Evolutionary conservation across 495 filamentous ascomycete species (phyloP), one percentile per base, ranked within the genome.

Genomic region (Penicillium paradoxum): DNA sequence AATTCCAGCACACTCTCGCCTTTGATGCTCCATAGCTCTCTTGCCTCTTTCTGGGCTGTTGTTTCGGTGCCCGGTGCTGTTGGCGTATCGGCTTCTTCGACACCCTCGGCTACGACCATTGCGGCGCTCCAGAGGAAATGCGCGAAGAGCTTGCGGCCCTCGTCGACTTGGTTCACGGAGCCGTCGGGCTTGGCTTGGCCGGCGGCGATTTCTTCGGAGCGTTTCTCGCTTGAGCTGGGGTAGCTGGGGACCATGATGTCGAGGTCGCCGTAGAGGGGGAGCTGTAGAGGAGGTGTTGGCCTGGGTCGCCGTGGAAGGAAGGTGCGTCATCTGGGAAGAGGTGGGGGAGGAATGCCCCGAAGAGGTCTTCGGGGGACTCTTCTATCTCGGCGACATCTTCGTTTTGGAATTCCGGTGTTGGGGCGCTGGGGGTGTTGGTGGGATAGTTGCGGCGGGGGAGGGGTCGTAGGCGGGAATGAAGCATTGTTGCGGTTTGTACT

Each of bases 121-220:
- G 78, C 83, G n/a, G 88, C 76, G 64, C 92, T 95, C 91, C 91
- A 96, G 6, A 96, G 69, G 65, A 88, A 87, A 66, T 95, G 91
- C 30, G 84, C 84, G 65, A 91, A 95, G 33, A 93, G 77, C 36
- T 68, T 73, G 48, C 85, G 67, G 14, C 79, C 80, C 34, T 79
- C 72, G 24, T 85, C 81, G 1, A 67, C 72, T 18, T 76, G 25
- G 45, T 63, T 67, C 27, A 45, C 49, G 24, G 34, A 18, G 30
- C 45, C 36, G 14, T 59, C 61, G 14, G 53, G 21, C 18, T 58
- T 49, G n/a, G 52, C 42, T 49, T 62, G 30, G 18, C 56, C 59
- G 11, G 44, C 54, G 3, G 52, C 58, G 15, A 52, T 56, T 18
- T 62, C 59, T 11, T 69, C 47, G 3, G 48, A 39, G 9, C 43